These are phyloP conservation scores for Penicillium cataractarum DNA, from an alignment of 495 filamentous ascomycete genomes.

Conservation along the genomic window DNA sequence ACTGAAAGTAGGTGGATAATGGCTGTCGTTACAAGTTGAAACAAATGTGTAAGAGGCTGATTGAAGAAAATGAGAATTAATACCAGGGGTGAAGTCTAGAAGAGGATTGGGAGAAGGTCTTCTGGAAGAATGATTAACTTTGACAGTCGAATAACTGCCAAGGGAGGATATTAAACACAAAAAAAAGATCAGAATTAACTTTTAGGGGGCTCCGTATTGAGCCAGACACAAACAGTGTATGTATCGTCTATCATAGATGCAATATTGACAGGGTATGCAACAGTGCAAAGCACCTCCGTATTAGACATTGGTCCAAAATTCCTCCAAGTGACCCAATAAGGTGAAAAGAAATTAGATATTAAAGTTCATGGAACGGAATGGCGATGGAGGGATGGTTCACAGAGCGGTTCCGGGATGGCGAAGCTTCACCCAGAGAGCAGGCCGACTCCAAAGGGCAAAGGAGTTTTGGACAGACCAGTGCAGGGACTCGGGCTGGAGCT, in stretches of 20 bases:
- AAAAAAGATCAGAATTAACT: background rate
- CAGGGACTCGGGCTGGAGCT: conserved; percentile 34
- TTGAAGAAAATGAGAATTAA: background rate
- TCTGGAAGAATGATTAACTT: background rate
- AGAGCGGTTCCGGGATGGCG: background rate
- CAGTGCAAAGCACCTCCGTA: background rate
- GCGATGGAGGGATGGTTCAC: background rate
- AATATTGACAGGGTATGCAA: background rate
- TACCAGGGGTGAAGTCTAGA: background rate
- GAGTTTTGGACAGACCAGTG: conserved; percentile 32
- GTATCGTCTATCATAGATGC: background rate
- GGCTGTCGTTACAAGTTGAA: background rate
- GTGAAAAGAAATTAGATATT: background rate
- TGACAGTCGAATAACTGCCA: conserved; percentile 9
- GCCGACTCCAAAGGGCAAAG: background rate
- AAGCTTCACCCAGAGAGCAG: background rate
- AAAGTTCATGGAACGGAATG: background rate
- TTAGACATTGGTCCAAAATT: background rate
- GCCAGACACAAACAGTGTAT: background rate
- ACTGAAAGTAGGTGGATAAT: background rate
- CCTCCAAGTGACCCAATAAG: background rate
- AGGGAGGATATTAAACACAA: background rate
- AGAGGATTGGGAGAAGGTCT: background rate
- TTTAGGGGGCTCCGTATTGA: background rate
- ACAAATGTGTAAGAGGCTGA: background rate